Percentiles rank a stretch among this genome's conserved stretches.
These are phyloP conservation scores for Benincasa hispida DNA, from an alignment of 306 rosid genomes.

Conservation along the genomic window DNA sequence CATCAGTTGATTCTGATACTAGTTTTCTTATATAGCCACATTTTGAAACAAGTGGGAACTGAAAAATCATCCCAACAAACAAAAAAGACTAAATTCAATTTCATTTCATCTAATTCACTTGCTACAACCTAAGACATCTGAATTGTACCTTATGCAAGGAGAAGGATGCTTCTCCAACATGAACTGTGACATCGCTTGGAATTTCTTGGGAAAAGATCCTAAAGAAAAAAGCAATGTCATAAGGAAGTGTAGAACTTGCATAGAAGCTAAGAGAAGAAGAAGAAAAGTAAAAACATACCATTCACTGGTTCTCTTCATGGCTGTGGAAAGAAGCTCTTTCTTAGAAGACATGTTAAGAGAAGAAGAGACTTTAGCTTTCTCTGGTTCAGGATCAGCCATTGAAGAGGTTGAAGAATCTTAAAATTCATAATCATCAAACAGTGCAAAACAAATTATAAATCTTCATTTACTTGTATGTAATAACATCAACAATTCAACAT, in stretches of 20 bases:
- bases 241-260: conserved; percentile 5
- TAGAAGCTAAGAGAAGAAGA: background rate
- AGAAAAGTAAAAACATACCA: conserved; percentile 33
- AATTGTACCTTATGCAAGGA: conserved; percentile 66
- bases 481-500: background rate
- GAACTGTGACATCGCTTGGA: conserved; percentile 76
- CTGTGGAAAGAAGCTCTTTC: conserved; percentile 77
- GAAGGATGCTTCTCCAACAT: conserved; percentile 67
- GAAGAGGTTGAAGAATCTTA: conserved; percentile 21
- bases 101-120: background rate
- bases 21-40: conserved; percentile 70
- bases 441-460: conserved; percentile 11
- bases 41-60: conserved; percentile 87
- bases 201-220: conserved; percentile 97
- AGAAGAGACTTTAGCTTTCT: conserved; percentile 22
- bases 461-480: background rate
- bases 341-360: conserved; percentile 42
- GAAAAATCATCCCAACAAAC: conserved; percentile 9
- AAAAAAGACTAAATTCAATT: background rate
- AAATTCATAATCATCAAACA: conserved; percentile 24
- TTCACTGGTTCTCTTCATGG: conserved; percentile 87
- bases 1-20: conserved; percentile 57
- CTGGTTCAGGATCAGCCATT: conserved; percentile 46
- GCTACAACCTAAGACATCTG: background rate
- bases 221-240: background rate